A percentile compares a stretch with the other conserved stretches of the same genome.
These are phyloP conservation scores for Straminergon stramineum DNA, from an alignment of 225 moss, liverwort and hornwort genomes.

Conservation along the genomic window DNA sequence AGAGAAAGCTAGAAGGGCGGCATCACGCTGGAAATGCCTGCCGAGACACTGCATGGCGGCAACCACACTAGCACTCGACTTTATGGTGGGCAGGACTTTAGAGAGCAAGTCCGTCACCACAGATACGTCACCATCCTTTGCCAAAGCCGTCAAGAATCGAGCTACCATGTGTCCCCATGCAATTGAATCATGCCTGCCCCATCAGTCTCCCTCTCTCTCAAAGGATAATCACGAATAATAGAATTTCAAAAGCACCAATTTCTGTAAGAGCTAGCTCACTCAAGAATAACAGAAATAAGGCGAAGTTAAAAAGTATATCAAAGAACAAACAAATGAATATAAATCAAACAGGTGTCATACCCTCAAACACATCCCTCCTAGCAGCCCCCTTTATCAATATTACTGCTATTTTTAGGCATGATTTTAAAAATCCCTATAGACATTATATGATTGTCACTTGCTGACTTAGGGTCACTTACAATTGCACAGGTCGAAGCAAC, in stretches of 20 bases:
- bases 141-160: conserved; percentile 32
- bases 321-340: neutral
- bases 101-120: conserved; percentile 32
- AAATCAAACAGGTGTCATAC: neutral
- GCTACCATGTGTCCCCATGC: conserved; percentile 41
- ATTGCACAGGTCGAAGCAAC: neutral
- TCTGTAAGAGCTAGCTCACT: neutral
- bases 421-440: neutral
- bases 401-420: neutral
- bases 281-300: neutral
- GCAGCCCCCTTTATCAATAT: neutral
- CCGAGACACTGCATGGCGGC: conserved; percentile 41
- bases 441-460: neutral
- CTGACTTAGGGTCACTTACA: neutral
- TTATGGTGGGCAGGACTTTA: conserved; percentile 35
- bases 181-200: conserved; percentile 51
- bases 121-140: conserved; percentile 26
- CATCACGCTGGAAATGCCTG: conserved; percentile 30
- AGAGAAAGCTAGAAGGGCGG: conserved; percentile 22
- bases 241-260: neutral
- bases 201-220: conserved; percentile 50
- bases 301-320: neutral
- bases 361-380: neutral
- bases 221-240: conserved; percentile 19
- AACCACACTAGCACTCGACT: conserved; percentile 33